phyloP scores from a whole-genome alignment of 2,329 filamentous ascomycete species.

The Trichoderma brevicompactum region DNA sequence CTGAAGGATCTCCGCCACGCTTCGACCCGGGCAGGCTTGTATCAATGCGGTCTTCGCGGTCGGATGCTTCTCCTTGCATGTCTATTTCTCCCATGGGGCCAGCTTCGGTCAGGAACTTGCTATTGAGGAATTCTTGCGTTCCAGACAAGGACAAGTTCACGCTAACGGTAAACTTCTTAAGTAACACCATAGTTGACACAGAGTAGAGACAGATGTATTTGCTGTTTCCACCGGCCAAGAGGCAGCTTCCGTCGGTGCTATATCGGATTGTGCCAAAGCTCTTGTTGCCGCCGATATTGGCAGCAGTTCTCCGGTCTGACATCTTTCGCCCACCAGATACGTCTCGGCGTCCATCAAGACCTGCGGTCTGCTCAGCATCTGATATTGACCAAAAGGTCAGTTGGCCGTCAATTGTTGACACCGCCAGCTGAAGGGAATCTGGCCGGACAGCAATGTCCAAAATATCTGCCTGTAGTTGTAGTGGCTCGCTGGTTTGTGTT shows the following conservation, averaged over 20 bases:
- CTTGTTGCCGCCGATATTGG: slow-evolving; percentile 88
- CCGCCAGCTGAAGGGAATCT: slow-evolving; percentile 87
- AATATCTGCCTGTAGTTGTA: slow-evolving; percentile 91
- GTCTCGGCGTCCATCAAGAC: slow-evolving; percentile 87
- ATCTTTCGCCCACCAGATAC: slow-evolving; percentile 90
- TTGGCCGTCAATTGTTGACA: slow-evolving; percentile 92
- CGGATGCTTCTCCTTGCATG: slow-evolving; percentile 83
- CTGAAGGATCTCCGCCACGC: slow-evolving; percentile 79
- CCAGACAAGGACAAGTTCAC: slow-evolving; percentile 95
- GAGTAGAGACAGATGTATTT: slow-evolving; percentile 99
- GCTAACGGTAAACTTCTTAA: slow-evolving; percentile 95
- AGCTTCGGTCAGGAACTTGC: slow-evolving; percentile 86
- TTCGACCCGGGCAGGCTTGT: slow-evolving; percentile 81
- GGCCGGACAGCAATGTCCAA: slow-evolving; percentile 84
- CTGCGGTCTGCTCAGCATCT: slow-evolving; percentile 83
- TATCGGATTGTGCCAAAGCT: slow-evolving; percentile 87
- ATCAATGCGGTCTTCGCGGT: slow-evolving; percentile 83
- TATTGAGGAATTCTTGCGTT: slow-evolving; percentile 96
- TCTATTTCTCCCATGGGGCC: slow-evolving; percentile 86
- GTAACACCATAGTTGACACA: slow-evolving; percentile 84
- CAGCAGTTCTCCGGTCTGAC: slow-evolving; percentile 85
- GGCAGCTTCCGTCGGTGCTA: slow-evolving; percentile 87
- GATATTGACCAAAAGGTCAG: slow-evolving; percentile 93
- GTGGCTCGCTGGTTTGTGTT: slow-evolving; percentile 91
- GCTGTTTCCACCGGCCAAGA: slow-evolving; percentile 92